Conservation (phyloP, 352 stramenopile species). For the Pythium myriotylum region DNA sequence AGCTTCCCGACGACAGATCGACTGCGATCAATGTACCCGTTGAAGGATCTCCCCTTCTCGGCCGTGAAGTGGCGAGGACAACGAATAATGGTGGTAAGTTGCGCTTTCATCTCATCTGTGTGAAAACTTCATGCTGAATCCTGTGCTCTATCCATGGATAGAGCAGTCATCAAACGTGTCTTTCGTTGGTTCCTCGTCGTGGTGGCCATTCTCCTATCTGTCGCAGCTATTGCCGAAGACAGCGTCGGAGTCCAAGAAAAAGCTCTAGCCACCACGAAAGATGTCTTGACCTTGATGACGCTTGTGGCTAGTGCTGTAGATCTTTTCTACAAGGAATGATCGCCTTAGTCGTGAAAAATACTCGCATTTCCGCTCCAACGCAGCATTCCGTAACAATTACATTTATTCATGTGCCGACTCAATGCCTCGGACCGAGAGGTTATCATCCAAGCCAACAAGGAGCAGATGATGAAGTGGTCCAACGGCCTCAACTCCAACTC, state of each 20-base stretch:
- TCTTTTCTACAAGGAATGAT: constrained; percentile 6
- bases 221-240: constrained; percentile 9
- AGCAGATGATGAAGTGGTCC: constrained; percentile 69
- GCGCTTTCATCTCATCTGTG: constrained; percentile 11
- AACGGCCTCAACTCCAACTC: constrained; percentile 79
- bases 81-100: constrained; percentile 16
- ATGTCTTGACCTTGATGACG: too few relatives aligned
- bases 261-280: too few relatives aligned
- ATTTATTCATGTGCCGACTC: too few relatives aligned
- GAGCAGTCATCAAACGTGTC: constrained; percentile 13
- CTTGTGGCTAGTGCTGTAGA: too few relatives aligned
- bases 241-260: background rate
- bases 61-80: constrained; percentile 9
- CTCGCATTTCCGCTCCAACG: too few relatives aligned
- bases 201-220: constrained; percentile 9
- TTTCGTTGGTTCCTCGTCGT: background rate
- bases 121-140: constrained; percentile 13
- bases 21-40: constrained; percentile 3
- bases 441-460: constrained; percentile 41
- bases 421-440: constrained; percentile 28
- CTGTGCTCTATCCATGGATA: constrained; percentile 15
- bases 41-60: constrained; percentile 2
- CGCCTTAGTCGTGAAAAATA: too few relatives aligned
- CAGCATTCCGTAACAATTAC: too few relatives aligned
- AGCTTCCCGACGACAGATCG: too few relatives aligned